Evolutionary conservation across 2,329 filamentous ascomycete species (phyloP).

Genomic region (Ophiocordyceps sinensis): DNA sequence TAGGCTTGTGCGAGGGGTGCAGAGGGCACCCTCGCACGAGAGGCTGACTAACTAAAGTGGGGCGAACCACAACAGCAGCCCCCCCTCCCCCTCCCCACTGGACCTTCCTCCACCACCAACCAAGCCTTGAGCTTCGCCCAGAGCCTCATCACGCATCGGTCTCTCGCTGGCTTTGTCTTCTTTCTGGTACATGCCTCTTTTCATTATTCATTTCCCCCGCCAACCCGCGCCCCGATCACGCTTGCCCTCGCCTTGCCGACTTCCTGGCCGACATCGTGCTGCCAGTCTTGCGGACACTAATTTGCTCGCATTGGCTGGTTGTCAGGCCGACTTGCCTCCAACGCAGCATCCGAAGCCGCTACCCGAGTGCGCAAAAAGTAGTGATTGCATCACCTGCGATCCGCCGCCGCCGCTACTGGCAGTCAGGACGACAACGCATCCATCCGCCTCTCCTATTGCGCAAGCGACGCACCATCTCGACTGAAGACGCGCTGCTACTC

Average conservation of each 20-base stretch:
- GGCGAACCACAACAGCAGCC: too few species aligned
- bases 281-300: background rate
- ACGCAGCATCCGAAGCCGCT: background rate
- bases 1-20: too few species aligned
- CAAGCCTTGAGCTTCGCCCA: background rate
- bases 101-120: background rate
- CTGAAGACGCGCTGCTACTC: constrained; percentile 16
- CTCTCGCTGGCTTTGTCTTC: too few species aligned
- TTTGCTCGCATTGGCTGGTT: constrained; percentile 1
- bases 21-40: too few species aligned
- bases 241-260: background rate
- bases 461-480: constrained; percentile 4
- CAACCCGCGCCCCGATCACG: constrained; percentile 1
- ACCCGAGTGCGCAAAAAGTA: constrained; percentile 3
- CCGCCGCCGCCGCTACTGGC: too few species aligned
- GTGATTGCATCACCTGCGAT: constrained; percentile 14
- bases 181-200: background rate
- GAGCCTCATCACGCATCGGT: background rate
- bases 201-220: background rate
- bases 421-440: constrained; percentile 1
- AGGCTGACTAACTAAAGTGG: too few species aligned
- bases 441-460: constrained; percentile 3
- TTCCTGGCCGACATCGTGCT: background rate
- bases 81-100: background rate
- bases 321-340: background rate